Evolutionary conservation across 352 stramenopile species (phyloP), one percentile per base, ranked within the genome.

Genomic region (Globisporangium cystogenes): DNA sequence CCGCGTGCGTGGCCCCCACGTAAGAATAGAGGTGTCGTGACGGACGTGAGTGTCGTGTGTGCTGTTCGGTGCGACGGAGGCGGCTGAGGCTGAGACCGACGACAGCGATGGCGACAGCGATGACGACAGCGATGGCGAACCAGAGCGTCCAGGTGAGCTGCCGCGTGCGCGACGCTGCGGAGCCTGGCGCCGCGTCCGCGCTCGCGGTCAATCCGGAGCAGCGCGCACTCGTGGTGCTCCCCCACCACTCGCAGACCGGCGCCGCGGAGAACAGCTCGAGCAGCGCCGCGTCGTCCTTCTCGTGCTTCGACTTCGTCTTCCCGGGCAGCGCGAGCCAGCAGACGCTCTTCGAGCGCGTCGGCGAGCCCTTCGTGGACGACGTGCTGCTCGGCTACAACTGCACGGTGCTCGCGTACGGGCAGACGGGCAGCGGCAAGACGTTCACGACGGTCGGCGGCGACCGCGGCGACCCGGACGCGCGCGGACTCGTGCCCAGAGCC

Each of bases 371-470:
- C 35, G 65, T 89, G 14, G 51, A 56, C 10, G 75, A 87, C 14
- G 23, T 89, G 26, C 52, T 91, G 12, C 39, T 43, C 27, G 80
- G 80, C 11, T 89, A 83, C 63, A 81, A 91, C 52, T 89, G 74
- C 52, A 87, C 80, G 7, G 67, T 91, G 41, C 70, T 91, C 37
- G 76, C 74, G 27, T 89, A 91, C 48, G 77, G 80, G 0, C 80
- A 86, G 51, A 91, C 77, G 0, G 70, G 74, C 23, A 89, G 74
- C 53, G 80, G 80, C 42, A 91, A 91, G 52, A 89, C 80, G 20
- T 68, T 73, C 59, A 84, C 77, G 33, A 74, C 62, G 0, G 53
- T 86, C 18, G 80, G 80, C 12, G 16, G 23, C 11, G 15, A 16
- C 31, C 49, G 51, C 18, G 3, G 35, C 6, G 52, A 55, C 16